phyloP scores from a whole-genome alignment of 768 basidiomycete genomes.

The Cyclocybe cylindracea region DNA sequence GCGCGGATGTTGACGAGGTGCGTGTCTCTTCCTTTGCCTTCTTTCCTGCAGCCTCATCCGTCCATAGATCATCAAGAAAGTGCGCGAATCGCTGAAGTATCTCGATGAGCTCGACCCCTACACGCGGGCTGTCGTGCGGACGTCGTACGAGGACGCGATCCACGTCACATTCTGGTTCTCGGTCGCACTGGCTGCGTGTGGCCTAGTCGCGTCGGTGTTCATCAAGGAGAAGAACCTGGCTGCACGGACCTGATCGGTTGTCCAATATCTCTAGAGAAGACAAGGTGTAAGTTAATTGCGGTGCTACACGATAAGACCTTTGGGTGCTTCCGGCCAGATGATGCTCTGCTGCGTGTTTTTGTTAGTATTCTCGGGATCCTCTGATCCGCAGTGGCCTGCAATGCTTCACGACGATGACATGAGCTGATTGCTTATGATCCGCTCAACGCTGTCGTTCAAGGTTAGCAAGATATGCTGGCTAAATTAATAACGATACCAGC shows the following conservation, averaged over 20 bases:
- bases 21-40: conserved; percentile 8
- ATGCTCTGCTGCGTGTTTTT: too few relatives aligned
- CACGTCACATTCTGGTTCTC: conserved; percentile 51
- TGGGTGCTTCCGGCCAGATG: too few relatives aligned
- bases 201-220: conserved; percentile 47
- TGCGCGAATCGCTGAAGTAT: conserved; percentile 51
- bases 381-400: too few relatives aligned
- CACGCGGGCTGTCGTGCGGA: conserved; percentile 35
- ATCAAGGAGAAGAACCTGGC: conserved; percentile 51
- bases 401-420: too few relatives aligned
- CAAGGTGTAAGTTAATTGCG: background rate
- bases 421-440: too few relatives aligned
- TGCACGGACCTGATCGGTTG: conserved; percentile 4
- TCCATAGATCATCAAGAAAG: conserved; percentile 45
- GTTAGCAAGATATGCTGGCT: too few relatives aligned
- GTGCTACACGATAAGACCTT: too few relatives aligned
- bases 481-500: too few relatives aligned
- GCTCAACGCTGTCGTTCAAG: too few relatives aligned
- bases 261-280: background rate
- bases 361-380: too few relatives aligned
- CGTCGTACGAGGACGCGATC: conserved; percentile 46
- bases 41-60: background rate
- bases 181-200: conserved; percentile 38
- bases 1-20: conserved; percentile 56
- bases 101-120: conserved; percentile 42